phyloP scores from a whole-genome alignment of 164 flowering plant genomes.

The Umbilicus rupestris region DNA sequence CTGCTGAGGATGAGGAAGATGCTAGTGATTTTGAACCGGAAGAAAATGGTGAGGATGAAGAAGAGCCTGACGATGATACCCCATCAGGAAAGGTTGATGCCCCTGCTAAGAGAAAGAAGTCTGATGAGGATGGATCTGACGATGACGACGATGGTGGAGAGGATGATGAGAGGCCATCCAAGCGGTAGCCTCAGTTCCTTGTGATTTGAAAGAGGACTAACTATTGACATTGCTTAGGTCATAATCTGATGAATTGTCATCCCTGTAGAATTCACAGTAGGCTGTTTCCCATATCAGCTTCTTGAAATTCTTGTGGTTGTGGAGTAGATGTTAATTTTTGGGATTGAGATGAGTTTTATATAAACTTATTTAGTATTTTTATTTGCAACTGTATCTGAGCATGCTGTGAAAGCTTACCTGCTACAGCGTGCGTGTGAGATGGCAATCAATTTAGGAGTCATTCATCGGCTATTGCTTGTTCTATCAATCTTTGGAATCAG shows the following conservation, averaged over 20 bases:
- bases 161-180: conserved; percentile 78
- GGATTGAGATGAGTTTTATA: no score
- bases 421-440: no score
- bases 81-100: conserved; percentile 39
- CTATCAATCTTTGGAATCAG: no score
- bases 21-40: conserved; percentile 79
- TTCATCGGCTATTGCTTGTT: no score
- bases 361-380: no score
- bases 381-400: no score
- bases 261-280: no score
- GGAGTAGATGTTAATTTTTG: no score
- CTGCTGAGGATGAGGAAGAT: conserved; percentile 72
- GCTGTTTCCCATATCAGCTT: no score
- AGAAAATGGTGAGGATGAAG: conserved; percentile 70
- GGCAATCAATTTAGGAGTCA: no score
- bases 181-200: conserved; percentile 36
- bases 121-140: conserved; percentile 38
- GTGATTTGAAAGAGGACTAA: conserved; percentile 20
- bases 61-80: conserved; percentile 34
- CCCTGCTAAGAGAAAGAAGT: conserved; percentile 52
- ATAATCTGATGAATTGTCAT: conserved; percentile 12
- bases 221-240: conserved; percentile 15
- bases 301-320: no score
- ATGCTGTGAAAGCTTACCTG: no score
- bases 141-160: conserved; percentile 53